phyloP scores from a whole-genome alignment of 2,329 filamentous ascomycete species.

The Fusarium hostae region DNA sequence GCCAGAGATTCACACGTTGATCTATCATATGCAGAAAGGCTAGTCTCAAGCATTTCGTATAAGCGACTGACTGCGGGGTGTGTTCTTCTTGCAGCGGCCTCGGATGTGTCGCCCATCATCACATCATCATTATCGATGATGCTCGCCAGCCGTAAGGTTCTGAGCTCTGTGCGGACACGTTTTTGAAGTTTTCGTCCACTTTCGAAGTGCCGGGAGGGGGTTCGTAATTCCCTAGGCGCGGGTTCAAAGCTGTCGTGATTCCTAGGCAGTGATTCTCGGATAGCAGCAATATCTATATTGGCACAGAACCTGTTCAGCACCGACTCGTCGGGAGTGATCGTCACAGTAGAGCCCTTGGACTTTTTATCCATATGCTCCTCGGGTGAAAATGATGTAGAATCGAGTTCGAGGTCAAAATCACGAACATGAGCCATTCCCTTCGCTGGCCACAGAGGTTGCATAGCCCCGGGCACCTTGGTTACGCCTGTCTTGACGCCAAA shows the following conservation, averaged over 20 bases:
- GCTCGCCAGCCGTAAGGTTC: slow-evolving; percentile 39
- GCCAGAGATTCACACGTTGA: slow-evolving; percentile 76
- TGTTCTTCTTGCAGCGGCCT: slow-evolving; percentile 32
- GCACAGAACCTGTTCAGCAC: slow-evolving; percentile 51
- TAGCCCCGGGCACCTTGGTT: slow-evolving; percentile 72
- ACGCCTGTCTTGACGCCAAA: slow-evolving; percentile 58
- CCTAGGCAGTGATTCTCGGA: slow-evolving; percentile 46
- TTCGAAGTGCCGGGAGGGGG: slow-evolving; percentile 68
- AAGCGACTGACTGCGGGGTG: slow-evolving; percentile 71
- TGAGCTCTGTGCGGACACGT: slow-evolving; percentile 60
- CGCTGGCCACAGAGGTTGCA: slow-evolving; percentile 77
- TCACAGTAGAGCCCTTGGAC: slow-evolving; percentile 60
- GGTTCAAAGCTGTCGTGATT: slow-evolving; percentile 56
- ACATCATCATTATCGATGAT: slow-evolving; percentile 26
- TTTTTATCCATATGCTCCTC: slow-evolving; percentile 52
- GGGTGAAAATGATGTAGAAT: neutral
- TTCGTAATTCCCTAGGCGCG: slow-evolving; percentile 60
- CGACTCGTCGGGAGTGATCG: slow-evolving; percentile 55
- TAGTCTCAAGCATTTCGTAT: slow-evolving; percentile 67
- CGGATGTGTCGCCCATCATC: slow-evolving; percentile 52
- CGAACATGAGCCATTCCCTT: slow-evolving; percentile 72
- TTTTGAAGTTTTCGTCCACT: slow-evolving; percentile 65
- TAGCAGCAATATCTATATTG: slow-evolving; percentile 41
- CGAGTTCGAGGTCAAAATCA: slow-evolving; percentile 48
- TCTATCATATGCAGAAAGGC: slow-evolving; percentile 82